Evolutionary conservation across 1,139 yeast genomes (phyloP).

Genomic region (Scheffersomyces insectosa): DNA sequence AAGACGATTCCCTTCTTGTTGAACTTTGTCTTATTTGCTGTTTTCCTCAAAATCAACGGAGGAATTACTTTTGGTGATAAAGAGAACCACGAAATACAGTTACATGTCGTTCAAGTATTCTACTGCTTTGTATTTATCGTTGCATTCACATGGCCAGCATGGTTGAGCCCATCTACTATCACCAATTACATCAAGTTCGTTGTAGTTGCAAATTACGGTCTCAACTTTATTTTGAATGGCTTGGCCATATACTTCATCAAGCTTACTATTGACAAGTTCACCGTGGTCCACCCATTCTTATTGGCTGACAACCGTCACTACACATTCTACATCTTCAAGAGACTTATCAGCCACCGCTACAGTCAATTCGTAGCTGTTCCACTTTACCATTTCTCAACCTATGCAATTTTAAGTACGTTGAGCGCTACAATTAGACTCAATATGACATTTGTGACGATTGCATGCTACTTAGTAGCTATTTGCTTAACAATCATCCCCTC

Average conservation of each 20-base stretch:
- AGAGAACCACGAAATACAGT: conserved; percentile 70
- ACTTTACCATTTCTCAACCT: conserved; percentile 68
- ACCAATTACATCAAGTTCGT: conserved; percentile 33
- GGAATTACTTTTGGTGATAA: conserved; percentile 90
- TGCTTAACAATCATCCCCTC: conserved; percentile 74
- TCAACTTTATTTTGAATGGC: conserved; percentile 16
- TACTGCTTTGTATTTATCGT: conserved; percentile 70
- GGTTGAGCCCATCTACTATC: conserved; percentile 50
- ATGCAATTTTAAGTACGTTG: conserved; percentile 38
- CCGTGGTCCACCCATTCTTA: conserved; percentile 84
- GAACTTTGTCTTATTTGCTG: conserved; percentile 53
- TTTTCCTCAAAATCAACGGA: conserved; percentile 63
- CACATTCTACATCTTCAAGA: conserved; percentile 80
- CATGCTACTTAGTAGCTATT: conserved; percentile 54
- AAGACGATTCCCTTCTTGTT: conserved; percentile 51
- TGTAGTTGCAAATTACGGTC: conserved; percentile 20
- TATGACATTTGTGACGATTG: conserved; percentile 33
- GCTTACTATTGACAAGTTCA: conserved; percentile 54
- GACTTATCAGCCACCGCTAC: conserved; percentile 48
- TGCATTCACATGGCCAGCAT: conserved; percentile 67
- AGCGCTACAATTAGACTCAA: conserved; percentile 15
- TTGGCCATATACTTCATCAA: conserved; percentile 37
- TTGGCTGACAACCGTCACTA: conserved; percentile 94
- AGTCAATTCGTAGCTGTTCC: conserved; percentile 55
- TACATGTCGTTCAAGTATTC: conserved; percentile 79